Conservation (phyloP, 345 rosid genomes). For the Salix koriyanagi region DNA sequence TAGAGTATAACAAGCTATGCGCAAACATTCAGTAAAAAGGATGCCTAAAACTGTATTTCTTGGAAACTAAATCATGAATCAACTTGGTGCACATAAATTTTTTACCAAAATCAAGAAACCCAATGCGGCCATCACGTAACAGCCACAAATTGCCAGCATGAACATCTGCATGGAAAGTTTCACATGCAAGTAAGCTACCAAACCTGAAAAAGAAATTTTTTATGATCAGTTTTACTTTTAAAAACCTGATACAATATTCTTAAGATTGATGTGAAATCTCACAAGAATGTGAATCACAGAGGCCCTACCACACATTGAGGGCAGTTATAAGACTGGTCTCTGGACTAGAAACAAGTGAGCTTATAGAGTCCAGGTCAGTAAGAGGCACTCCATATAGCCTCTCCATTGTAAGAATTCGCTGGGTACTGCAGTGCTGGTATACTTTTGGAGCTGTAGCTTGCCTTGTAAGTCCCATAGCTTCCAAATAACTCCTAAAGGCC, state of each 20-base stretch:
- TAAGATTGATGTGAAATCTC: not conserved
- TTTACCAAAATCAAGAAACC: slow-evolving; percentile 95
- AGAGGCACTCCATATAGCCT: slow-evolving; percentile 98
- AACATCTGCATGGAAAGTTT: slow-evolving; percentile 96
- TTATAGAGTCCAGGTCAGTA: slow-evolving; percentile 87
- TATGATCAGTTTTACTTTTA: not conserved
- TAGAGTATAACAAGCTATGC: not conserved
- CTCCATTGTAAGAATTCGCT: slow-evolving; percentile 86
- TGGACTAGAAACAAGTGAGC: slow-evolving; percentile 81
- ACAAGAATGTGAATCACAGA: slow-evolving; percentile 8
- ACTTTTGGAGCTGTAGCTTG: slow-evolving; percentile 95
- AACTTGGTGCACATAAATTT: not conserved
- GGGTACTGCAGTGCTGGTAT: slow-evolving; percentile 77
- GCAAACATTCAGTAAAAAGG: not conserved
- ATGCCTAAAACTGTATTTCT: not conserved
- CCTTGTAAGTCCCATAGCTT: slow-evolving; percentile 75
- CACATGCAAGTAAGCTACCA: slow-evolving; percentile 95
- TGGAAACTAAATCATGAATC: not conserved
- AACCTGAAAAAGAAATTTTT: slow-evolving; percentile 49
- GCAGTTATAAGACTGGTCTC: slow-evolving; percentile 91
- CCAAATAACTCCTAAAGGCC: slow-evolving; percentile 74
- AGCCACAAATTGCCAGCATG: slow-evolving; percentile 97
- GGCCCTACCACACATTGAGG: slow-evolving; percentile 82
- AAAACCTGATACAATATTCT: not conserved
- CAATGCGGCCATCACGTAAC: slow-evolving; percentile 91